These are phyloP conservation scores for Sanghuangporus baumii DNA, from an alignment of 1,284 basidiomycete genomes.

Conservation along the genomic window DNA sequence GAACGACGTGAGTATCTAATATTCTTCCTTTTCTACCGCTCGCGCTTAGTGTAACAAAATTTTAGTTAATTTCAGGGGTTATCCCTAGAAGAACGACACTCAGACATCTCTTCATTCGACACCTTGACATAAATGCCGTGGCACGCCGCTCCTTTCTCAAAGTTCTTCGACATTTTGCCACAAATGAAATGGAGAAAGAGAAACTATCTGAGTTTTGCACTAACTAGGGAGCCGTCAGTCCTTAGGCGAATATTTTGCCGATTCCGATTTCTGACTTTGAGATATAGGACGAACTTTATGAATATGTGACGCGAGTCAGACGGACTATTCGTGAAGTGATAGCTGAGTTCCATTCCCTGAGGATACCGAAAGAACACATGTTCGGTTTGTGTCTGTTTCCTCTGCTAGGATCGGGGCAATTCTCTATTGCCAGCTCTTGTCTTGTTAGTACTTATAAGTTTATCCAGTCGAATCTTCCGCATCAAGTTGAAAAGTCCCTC, in stretches of 20 bases:
- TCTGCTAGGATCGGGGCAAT: constrained; percentile 77
- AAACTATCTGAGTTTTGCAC: constrained; percentile 82
- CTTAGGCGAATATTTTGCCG: constrained; percentile 8
- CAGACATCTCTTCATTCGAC: constrained; percentile 64
- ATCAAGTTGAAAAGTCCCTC: constrained; percentile 35
- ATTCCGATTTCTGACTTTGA: constrained; percentile 8
- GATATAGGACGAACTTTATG: constrained; percentile 85
- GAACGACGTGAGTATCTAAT: constrained; percentile 36
- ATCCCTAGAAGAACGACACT: constrained; percentile 59
- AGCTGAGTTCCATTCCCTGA: constrained; percentile 75
- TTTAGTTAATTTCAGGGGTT: constrained; percentile 57
- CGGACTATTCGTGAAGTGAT: constrained; percentile 86
- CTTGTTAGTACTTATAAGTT: constrained; percentile 34
- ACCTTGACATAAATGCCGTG: constrained; percentile 81
- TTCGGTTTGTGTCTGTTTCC: constrained; percentile 87
- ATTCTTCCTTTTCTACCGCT: neutral
- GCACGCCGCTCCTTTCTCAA: constrained; percentile 84
- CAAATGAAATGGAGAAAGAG: constrained; percentile 75
- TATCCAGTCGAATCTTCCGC: constrained; percentile 6
- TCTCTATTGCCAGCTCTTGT: constrained; percentile 85
- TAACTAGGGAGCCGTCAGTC: constrained; percentile 60
- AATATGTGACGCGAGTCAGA: constrained; percentile 77
- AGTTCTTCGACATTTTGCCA: constrained; percentile 68
- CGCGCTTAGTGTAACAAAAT: neutral
- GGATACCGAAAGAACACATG: constrained; percentile 73